Base-by-base conservation (phyloP, 345 rosid genomes). In the Diplotaxis tenuifolia region DNA sequence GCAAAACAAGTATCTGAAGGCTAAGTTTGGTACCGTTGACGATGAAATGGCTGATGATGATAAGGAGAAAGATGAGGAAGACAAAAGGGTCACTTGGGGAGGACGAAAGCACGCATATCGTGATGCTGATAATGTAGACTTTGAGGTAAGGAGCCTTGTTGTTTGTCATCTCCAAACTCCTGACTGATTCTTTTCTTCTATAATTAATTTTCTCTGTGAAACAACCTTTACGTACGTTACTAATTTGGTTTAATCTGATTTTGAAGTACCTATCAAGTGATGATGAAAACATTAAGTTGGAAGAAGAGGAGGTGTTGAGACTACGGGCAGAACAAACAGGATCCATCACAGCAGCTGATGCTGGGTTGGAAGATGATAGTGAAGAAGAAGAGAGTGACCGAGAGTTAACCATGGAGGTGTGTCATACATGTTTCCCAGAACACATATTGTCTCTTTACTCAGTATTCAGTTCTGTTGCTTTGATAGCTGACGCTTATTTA, bases 321-420 rank as follows among this genome's bases (percentile, higher is more conserved):
- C 42, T 88, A 74, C 86, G 74, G 70, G 75, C 72, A 67, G 85
- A 80, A 79, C 87, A 81, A 66, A 78, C 85, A 32, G 70, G 67
- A 59, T 50, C 58, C 62, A 77, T 89, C 72, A 82, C 90, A 25
- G 56, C 67, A 73, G 93, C 87, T 79, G 99, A 94, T 76, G 85
- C 85, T 75, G 96, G 93, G 71, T 83, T 89, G 61, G 88, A 86
- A 10, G 89, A 86, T 77, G 72, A 49, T 21, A 77, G 62, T 79
- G 87, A 81, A 53, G 83, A 40, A 38, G 47, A 84, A 73, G 87
- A 83, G 57, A 80, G 76, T 16, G 85, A 83, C 60, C 78, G 61
- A 62, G 97, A 85, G 71, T 86, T 85, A 70, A 87, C 96, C 63
- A 72, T 91, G 76, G 93, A 83, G 95, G 98, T 88, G 74, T 47